Evolutionary conservation across 2,329 filamentous ascomycete genomes (phyloP).

Genomic region (Aschersonia sp.): DNA sequence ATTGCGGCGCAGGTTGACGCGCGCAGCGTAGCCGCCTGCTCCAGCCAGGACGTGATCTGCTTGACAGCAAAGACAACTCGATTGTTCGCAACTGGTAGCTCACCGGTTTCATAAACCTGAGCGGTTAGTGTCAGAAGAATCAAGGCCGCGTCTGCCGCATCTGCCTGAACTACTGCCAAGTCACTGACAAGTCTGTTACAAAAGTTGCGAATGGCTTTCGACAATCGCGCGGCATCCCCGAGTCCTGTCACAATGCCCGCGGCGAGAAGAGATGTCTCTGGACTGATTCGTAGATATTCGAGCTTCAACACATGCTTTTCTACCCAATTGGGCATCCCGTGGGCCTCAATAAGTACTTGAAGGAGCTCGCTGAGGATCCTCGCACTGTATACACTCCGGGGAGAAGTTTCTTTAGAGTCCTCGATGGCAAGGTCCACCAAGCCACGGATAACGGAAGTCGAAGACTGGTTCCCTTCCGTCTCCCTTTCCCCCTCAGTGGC

Average conservation of each 20-base stretch:
- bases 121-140: constrained; percentile 39
- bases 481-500: constrained; percentile 24
- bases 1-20: constrained; percentile 32
- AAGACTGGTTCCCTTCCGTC: constrained; percentile 11
- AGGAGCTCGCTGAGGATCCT: constrained; percentile 36
- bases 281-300: constrained; percentile 30
- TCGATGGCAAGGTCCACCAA: constrained; percentile 30
- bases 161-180: constrained; percentile 25
- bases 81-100: constrained; percentile 46
- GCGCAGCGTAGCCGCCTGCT: constrained; percentile 29
- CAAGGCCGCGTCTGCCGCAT: constrained; percentile 31
- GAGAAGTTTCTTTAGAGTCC: constrained; percentile 24
- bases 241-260: constrained; percentile 37
- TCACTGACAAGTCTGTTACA: constrained; percentile 48
- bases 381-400: constrained; percentile 35
- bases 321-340: constrained; percentile 27
- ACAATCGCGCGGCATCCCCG: constrained; percentile 32
- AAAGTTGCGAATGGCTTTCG: constrained; percentile 34
- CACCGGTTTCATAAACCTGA: constrained; percentile 33
- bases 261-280: constrained; percentile 31
- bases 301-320: constrained; percentile 33
- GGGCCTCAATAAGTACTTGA: constrained; percentile 27
- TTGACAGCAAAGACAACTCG: constrained; percentile 72
- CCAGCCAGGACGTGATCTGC: constrained; percentile 59
- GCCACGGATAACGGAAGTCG: constrained; percentile 22